Base-by-base conservation (phyloP, 352 stramenopile species). In the Pythium aristosporum region DNA sequence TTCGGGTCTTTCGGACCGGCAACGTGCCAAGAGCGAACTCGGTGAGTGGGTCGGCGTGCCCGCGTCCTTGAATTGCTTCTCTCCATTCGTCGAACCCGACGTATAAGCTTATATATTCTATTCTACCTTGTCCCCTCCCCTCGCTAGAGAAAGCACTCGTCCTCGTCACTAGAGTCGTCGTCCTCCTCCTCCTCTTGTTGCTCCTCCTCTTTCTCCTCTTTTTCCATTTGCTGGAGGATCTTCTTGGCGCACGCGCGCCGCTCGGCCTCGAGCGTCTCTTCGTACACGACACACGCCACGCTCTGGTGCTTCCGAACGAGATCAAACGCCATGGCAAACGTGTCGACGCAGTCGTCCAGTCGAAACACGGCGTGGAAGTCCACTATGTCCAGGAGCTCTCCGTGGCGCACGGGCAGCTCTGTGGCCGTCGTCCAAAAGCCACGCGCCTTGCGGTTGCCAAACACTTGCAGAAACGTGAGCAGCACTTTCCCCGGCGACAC, bases 281-380 rank as follows among this genome's bases (percentile, higher is more conserved):
- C 78, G 70, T 79, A 91, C 62, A 91, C 72, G 70, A 89, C 83
- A 34, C 76, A 74, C 2, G 68, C 80, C 13, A 91, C 71, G 23
- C 72, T 78, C 13, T 66, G 49, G 13, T 77, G 80, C 50, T 79
- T 77, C 30, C 28, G 63, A 32, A 89, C 65, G 32, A 89, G 84
- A 43, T 86, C 76, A 48, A 75, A 82, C 28, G 78, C 79, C 82
- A 88, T 89, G 1, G 74, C 75, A 57, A 92, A 92, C 13, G 75
- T 77, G 18, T 89, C 75, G 11, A 91, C 73, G 55, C 79, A 88
- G 47, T 90, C 83, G 36, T 79, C 60, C 23, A 91, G 67, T 5
- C 81, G 81, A 50, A 92, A 92, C 23, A 92, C 78, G 12, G 74
- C 68, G 1, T 72, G 34, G 62, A 92, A 91, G 43, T 89, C 73